Base-by-base conservation (phyloP, 257 asterid genomes). In the Fraxinus americana region DNA sequence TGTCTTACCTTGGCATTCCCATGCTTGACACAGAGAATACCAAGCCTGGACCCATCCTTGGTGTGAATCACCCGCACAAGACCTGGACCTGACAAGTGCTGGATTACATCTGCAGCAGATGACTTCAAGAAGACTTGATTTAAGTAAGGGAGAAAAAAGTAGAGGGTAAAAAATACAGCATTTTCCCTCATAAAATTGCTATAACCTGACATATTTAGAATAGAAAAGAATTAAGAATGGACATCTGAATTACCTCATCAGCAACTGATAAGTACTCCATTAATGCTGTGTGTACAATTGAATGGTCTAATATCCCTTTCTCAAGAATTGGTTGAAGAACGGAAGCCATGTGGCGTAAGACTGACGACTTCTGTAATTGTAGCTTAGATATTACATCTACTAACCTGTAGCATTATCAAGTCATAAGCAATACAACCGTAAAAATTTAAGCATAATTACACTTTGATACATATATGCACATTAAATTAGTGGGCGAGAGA, bases 291-390 rank as follows among this genome's bases (percentile, higher is more conserved):
- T 95, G 99, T 41, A 90, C 89, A 71, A 95, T 92, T 17, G 98
- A 93, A 85, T 95, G 99, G 87, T 90, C 94, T 67, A 95, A 78
- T 80, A 95, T 91, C 71, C 98, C 97, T 83, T 95, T 95, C 87
- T 95, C 99, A 80, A 95, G 67, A 77, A 95, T 88, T 77, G 97
- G 97, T 80, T 88, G 92, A 80, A 95, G 97, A 70, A 89, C 92
- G 43, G 91, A 77, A 34, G 92, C 43, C 98, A 95, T 92, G 87
- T 95, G 97, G 17, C 98, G 98, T 36, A 81, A 29, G 59, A 95
- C 99, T 14, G 97, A 87, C 5, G 97, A 67, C 81, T 88, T 89
- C 75, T 88, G 96, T 73, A 93, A 76, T 82, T 92, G 83, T 78
- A 95, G 82, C 90, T 88, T 95, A 54, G 92, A 73, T 57, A 95